These are phyloP conservation scores for Thalassiosira pacifica DNA, from an alignment of 352 stramenopile genomes.

Conservation along the genomic window DNA sequence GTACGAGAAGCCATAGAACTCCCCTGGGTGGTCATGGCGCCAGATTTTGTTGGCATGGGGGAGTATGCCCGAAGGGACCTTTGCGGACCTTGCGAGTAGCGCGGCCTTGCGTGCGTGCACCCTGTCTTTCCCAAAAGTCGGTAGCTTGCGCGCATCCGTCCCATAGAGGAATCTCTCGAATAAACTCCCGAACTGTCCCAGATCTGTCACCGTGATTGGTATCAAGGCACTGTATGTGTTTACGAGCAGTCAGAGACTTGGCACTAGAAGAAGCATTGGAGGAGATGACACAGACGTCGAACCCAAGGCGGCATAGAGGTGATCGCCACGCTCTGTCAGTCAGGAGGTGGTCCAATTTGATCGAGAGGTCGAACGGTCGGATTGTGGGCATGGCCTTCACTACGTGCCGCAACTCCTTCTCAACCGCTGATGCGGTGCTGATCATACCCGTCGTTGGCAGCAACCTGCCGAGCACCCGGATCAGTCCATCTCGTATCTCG, in stretches of 20 bases:
- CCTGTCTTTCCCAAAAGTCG: background rate
- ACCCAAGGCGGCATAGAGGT: background rate
- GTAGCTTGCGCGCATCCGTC: background rate
- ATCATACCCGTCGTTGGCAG: background rate
- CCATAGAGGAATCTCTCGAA: slow-evolving; percentile 10
- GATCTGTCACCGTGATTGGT: background rate
- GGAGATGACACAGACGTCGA: slow-evolving; percentile 19
- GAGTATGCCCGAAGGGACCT: slow-evolving; percentile 7
- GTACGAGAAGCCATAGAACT: slow-evolving; percentile 6
- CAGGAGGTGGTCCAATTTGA: slow-evolving; percentile 16
- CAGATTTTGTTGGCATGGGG: slow-evolving; percentile 1
- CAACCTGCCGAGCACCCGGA: background rate
- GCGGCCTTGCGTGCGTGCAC: background rate
- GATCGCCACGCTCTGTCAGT: background rate
- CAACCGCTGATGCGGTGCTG: background rate
- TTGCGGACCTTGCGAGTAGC: background rate
- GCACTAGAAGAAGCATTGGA: slow-evolving; percentile 6
- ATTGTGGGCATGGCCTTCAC: background rate
- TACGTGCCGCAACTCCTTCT: background rate
- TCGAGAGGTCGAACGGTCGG: slow-evolving; percentile 7
- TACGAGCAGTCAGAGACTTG: background rate
- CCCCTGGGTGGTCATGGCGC: background rate
- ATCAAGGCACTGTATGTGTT: background rate
- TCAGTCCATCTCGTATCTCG: background rate
- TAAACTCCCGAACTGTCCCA: background rate